Percentiles rank a stretch among this genome's conserved stretches.
Conservation (phyloP, 2,329 filamentous ascomycete genomes). For the Fusarium foetens region DNA sequence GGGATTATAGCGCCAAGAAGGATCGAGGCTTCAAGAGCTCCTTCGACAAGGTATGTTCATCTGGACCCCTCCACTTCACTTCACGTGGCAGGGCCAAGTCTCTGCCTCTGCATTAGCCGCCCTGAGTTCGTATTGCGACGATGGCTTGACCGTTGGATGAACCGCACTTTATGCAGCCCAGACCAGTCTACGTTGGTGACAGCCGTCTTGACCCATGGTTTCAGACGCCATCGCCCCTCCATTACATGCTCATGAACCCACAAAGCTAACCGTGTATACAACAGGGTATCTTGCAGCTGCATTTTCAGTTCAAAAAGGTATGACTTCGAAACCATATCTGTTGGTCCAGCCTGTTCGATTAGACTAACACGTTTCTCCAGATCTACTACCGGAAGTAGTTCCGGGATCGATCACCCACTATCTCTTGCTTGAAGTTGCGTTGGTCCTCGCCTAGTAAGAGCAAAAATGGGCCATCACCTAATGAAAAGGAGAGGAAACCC, state of each 20-base stretch:
- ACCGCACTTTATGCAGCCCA: conserved; percentile 22
- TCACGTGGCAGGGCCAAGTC: conserved; percentile 21
- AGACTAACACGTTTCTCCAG: conserved; percentile 49
- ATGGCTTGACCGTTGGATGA: conserved; percentile 13
- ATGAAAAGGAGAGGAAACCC: conserved; percentile 8
- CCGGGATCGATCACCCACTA: neutral
- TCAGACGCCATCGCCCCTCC: neutral
- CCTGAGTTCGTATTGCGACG: conserved; percentile 13
- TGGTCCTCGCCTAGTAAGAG: conserved; percentile 7
- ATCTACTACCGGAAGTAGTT: conserved; percentile 67
- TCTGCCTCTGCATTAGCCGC: conserved; percentile 26
- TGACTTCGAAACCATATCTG: conserved; percentile 35
- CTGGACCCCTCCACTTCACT: conserved; percentile 11
- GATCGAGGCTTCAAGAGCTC: conserved; percentile 96
- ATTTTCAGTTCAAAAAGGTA: conserved; percentile 99
- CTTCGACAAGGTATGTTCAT: conserved; percentile 86
- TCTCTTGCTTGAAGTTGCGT: neutral
- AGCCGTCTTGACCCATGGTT: conserved; percentile 13
- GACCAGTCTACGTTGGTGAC: conserved; percentile 18
- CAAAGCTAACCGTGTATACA: conserved; percentile 35
- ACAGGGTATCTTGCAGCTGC: conserved; percentile 92
- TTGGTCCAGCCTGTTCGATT: conserved; percentile 6
- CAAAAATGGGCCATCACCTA: neutral
- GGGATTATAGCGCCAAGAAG: conserved; percentile 97
- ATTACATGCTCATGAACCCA: conserved; percentile 16